phyloP scores from a whole-genome alignment of 441 rosid genomes.

The Syzygium malaccense region DNA sequence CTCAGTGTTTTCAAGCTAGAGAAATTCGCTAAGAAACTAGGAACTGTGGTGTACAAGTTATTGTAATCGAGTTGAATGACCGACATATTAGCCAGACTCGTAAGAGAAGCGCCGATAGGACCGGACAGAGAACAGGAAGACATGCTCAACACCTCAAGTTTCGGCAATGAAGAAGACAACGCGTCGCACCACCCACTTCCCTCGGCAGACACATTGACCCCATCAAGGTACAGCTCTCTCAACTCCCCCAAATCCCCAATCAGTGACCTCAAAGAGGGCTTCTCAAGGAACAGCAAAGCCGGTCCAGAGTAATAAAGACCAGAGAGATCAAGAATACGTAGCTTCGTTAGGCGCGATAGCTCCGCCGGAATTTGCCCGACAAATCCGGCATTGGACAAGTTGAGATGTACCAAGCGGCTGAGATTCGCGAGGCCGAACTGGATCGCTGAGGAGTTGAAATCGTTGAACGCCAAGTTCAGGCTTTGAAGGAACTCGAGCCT shows the following conservation, averaged over 20 bases:
- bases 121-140: accelerated
- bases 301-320: too few relatives aligned
- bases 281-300: too few relatives aligned
- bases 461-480: background rate
- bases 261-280: background rate
- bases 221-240: background rate
- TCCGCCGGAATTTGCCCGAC: accelerated
- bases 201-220: background rate
- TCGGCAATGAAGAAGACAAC: background rate
- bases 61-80: background rate
- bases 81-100: background rate
- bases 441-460: accelerated
- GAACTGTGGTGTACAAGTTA: background rate
- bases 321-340: too few relatives aligned
- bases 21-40: conserved; percentile 1
- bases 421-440: accelerated
- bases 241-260: background rate
- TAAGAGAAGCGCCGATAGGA: background rate
- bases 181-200: background rate
- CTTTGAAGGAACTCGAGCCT: background rate
- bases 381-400: accelerated
- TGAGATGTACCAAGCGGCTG: background rate
- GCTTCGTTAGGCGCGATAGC: too few relatives aligned
- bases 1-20: background rate
- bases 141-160: background rate